Conservation (phyloP, 2,329 filamentous ascomycete genomes). For the Aspergillus aculeatus region DNA sequence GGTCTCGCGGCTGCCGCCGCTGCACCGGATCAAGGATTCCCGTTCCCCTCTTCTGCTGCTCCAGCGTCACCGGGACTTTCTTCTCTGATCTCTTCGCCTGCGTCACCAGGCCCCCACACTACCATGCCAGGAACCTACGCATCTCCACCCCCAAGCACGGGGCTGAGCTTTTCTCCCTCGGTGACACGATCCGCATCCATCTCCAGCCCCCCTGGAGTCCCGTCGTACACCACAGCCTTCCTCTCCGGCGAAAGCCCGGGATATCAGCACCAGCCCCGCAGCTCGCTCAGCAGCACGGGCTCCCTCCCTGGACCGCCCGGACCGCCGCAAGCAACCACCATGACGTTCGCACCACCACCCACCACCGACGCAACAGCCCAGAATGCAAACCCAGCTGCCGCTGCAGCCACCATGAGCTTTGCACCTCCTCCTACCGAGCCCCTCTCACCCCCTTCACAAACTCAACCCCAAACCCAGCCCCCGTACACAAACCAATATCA, state of each 20-base stretch:
- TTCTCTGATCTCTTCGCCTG: slow-evolving; percentile 19
- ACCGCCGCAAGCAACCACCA: slow-evolving; percentile 13
- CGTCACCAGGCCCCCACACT: slow-evolving; percentile 25
- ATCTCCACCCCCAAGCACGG: slow-evolving; percentile 39
- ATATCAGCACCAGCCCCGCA: slow-evolving; percentile 9
- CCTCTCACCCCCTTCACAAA: background rate
- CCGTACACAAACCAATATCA: slow-evolving; percentile 22
- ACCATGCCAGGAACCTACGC: slow-evolving; percentile 29
- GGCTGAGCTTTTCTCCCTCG: slow-evolving; percentile 28
- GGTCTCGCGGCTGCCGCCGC: slow-evolving; percentile 44
- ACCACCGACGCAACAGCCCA: slow-evolving; percentile 34
- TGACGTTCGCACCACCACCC: slow-evolving; percentile 35
- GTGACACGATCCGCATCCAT: slow-evolving; percentile 18
- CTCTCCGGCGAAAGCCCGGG: slow-evolving; percentile 7
- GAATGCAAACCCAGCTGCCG: background rate
- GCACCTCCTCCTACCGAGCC: slow-evolving; percentile 28
- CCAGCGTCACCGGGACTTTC: slow-evolving; percentile 21
- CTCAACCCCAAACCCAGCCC: slow-evolving; percentile 25
- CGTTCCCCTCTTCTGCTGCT: slow-evolving; percentile 30
- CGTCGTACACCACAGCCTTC: slow-evolving; percentile 31
- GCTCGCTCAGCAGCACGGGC: background rate
- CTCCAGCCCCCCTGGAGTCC: slow-evolving; percentile 26
- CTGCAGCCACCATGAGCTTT: background rate
- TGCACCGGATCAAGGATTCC: slow-evolving; percentile 35
- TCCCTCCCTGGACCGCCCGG: background rate